Evolutionary conservation across 192 early-diverging fungal genomes (phyloP), one percentile per base, ranked within the genome.

Genomic region (Coemansia biformis): DNA sequence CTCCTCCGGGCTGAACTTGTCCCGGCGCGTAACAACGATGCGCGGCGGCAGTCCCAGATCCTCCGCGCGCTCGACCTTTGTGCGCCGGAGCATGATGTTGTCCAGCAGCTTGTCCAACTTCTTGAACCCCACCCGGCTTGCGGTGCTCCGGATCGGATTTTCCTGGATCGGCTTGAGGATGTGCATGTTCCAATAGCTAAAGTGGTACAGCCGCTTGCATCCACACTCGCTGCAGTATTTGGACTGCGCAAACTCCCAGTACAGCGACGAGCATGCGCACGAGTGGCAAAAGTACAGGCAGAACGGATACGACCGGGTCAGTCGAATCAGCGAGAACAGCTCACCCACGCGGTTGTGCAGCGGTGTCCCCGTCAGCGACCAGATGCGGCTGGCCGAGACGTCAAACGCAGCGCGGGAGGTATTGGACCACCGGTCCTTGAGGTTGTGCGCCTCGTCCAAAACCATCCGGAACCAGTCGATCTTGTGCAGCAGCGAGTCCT

Each of bases 311-410:
- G 82, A 68, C 50, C 89, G 80, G 74, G 91, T 81, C 51, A 96
- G 87, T 6, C 91, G 81, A 63, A 96, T 90, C 19, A 92, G 78
- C 6, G 88, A 88, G 59, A 89, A 96, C 22, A 96, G 74, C 69
- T 96, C 93, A 31, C 91, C 93, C 8, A 96, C 86, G 11, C 90
- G 81, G 59, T 96, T 96, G 44, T 96, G 93, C 60, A 96, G 73
- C 11, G 90, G 90, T 14, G 93, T 96, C 6, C 93, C 93, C 4
- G 84, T 85, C n/a, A 96, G 66, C 3, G 79, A 82, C 93, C 93
- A 96, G 11, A 80, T 82, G 46, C 65, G 76, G 13, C 84, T 47
- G 17, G 78, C 49, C 3, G 81, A 47, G 14, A 96, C 72, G 14
- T 75, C 79, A 61, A 93, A 96, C 18, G 83, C 86, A 1, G 89